phyloP scores from a whole-genome alignment of 768 basidiomycete species.

The Kwoniella sp. region DNA sequence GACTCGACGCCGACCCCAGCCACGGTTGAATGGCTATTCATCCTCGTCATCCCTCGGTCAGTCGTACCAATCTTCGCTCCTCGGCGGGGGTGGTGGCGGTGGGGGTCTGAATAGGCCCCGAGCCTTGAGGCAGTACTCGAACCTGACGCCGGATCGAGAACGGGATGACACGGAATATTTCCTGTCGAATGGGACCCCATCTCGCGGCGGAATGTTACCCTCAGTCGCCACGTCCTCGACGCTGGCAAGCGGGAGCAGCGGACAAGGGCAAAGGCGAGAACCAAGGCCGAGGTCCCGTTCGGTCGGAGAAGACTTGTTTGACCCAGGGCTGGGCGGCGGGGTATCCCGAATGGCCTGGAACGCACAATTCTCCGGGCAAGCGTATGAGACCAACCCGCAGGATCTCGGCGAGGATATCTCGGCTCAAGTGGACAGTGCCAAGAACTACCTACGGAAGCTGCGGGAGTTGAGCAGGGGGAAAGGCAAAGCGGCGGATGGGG shows the following conservation, averaged over 20 bases:
- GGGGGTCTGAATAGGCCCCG: conserved; percentile 10
- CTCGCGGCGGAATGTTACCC: neutral
- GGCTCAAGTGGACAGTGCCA: no score
- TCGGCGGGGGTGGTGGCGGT: conserved; percentile 12
- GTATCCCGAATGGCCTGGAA: conserved; percentile 3
- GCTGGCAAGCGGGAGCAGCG: neutral
- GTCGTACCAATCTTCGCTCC: conserved; percentile 26
- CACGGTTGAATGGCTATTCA: conserved; percentile 31
- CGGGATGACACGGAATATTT: neutral
- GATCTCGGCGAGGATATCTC: no score
- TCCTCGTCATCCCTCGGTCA: conserved; percentile 35
- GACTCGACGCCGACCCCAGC: conserved; percentile 26
- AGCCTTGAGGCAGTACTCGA: conserved; percentile 20
- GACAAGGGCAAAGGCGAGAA: no score
- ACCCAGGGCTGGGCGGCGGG: conserved; percentile 7
- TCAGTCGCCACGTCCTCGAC: neutral
- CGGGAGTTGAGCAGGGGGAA: conserved; percentile 20
- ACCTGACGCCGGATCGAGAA: conserved; percentile 30
- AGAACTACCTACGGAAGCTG: conserved; percentile 12
- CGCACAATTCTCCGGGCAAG: neutral
- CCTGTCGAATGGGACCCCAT: conserved; percentile 2
- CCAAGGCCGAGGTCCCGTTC: conserved; percentile 1
- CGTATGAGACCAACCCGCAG: no score
- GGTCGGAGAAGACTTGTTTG: conserved; percentile 35
- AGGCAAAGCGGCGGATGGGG: conserved; percentile 27